These are phyloP conservation scores for Withania somnifera DNA, from an alignment of 305 asterid species.

Conservation along the genomic window DNA sequence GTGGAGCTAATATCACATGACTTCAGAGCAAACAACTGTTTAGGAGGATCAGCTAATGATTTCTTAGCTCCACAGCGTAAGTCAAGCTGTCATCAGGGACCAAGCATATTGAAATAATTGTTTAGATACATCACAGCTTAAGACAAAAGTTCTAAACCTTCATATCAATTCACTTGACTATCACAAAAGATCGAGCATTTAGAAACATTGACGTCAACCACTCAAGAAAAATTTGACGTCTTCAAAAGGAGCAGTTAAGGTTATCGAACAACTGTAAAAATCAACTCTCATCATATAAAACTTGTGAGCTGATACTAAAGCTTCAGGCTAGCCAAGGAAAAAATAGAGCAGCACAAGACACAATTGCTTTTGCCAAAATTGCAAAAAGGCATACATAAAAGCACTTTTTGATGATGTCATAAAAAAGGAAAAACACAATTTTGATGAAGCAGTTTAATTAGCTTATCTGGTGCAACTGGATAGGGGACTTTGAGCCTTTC, in stretches of 20 bases:
- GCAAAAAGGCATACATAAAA: not conserved
- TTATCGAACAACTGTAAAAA: not conserved
- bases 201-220: not conserved
- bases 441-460: not conserved
- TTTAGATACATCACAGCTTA: not conserved
- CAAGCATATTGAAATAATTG: not conserved
- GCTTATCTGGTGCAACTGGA: not conserved
- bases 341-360: not conserved
- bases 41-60: conserved; percentile 82
- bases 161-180: not conserved
- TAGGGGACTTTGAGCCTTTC: not conserved
- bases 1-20: conserved; percentile 86
- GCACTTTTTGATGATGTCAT: not conserved
- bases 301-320: not conserved
- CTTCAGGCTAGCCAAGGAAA: not conserved
- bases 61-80: conserved; percentile 82
- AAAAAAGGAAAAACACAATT: not conserved
- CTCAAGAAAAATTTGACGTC: not conserved
- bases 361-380: not conserved
- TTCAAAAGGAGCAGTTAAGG: not conserved
- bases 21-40: conserved; percentile 66
- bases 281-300: not conserved
- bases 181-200: not conserved
- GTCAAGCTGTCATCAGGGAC: conserved; percentile 62
- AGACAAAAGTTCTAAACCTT: not conserved